Evolutionary conservation across 192 early-diverging fungal genomes (phyloP).

Genomic region (Ambispora gerdemannii): DNA sequence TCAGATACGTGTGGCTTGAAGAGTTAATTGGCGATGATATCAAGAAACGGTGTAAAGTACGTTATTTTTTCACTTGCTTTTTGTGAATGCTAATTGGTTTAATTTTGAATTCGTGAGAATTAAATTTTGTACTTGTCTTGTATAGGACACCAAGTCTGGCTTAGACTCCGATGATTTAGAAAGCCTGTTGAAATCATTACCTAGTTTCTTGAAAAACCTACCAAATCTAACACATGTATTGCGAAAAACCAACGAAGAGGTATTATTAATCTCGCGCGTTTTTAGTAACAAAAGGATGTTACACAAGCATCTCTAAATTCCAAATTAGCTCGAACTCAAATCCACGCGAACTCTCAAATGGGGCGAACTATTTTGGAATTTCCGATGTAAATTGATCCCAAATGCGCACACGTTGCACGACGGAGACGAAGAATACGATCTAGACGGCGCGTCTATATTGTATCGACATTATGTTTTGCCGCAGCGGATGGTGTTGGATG

Average conservation of each 20-base stretch:
- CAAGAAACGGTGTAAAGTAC: conserved; percentile 14
- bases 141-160: conserved; percentile 8
- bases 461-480: conserved; percentile 23
- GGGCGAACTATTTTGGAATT: conserved; percentile 16
- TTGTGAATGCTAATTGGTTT: too few species aligned
- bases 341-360: conserved; percentile 6
- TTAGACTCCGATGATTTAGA: conserved; percentile 1
- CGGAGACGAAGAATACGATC: not conserved
- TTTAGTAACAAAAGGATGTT: too few species aligned
- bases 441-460: conserved; percentile 8
- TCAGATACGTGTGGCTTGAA: conserved; percentile 24
- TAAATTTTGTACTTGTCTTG: not conserved
- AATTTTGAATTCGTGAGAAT: not conserved
- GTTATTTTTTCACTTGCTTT: not conserved
- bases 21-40: conserved; percentile 20
- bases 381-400: conserved; percentile 15
- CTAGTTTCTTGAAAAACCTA: not conserved
- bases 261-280: not conserved
- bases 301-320: not conserved
- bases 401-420: not conserved
- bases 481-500: not conserved
- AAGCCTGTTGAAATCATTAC: conserved; percentile 6
- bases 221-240: conserved; percentile 11
- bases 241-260: not conserved
- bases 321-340: not conserved